A percentile compares a stretch with the other conserved stretches of the same genome.
Conservation (phyloP, 2,329 filamentous ascomycete species). For the Setomelanomma holmii region DNA sequence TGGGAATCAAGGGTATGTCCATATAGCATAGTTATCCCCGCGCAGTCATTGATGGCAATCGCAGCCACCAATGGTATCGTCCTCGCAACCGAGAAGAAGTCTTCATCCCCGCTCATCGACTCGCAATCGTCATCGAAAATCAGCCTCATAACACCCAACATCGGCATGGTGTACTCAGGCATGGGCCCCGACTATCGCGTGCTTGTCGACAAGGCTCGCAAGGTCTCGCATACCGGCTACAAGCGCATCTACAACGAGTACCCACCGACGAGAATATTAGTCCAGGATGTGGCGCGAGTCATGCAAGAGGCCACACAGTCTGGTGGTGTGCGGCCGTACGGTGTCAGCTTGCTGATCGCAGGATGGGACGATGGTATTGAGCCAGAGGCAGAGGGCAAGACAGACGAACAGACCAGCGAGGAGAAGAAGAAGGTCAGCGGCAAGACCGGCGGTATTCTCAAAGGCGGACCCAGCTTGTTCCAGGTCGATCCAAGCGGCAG, state of each 20-base stretch:
- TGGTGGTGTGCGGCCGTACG: slow-evolving; percentile 95
- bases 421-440: slow-evolving; percentile 75
- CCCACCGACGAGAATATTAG: slow-evolving; percentile 98
- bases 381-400: slow-evolving; percentile 75
- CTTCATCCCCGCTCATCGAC: slow-evolving; percentile 95
- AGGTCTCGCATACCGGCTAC: slow-evolving; percentile 97
- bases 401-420: slow-evolving; percentile 59
- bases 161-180: slow-evolving; percentile 99
- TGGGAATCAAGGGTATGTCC: slow-evolving; percentile 90
- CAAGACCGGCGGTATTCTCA: slow-evolving; percentile 94
- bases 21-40: neutral
- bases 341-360: slow-evolving; percentile 92
- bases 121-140: slow-evolving; percentile 95
- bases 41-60: no score
- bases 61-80: slow-evolving; percentile 99
- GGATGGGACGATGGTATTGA: slow-evolving; percentile 98
- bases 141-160: slow-evolving; percentile 97
- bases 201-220: slow-evolving; percentile 95
- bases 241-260: slow-evolving; percentile 99
- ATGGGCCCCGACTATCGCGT: slow-evolving; percentile 99
- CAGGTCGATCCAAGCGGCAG: slow-evolving; percentile 98
- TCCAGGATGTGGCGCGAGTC: slow-evolving; percentile 95
- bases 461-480: slow-evolving; percentile 96
- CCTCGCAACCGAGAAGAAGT: slow-evolving; percentile 99
- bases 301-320: slow-evolving; percentile 99